Percentiles rank a stretch among this genome's conserved stretches.
phyloP scores from a whole-genome alignment of 163 green algal genomes.

The Volvox carteri region DNA sequence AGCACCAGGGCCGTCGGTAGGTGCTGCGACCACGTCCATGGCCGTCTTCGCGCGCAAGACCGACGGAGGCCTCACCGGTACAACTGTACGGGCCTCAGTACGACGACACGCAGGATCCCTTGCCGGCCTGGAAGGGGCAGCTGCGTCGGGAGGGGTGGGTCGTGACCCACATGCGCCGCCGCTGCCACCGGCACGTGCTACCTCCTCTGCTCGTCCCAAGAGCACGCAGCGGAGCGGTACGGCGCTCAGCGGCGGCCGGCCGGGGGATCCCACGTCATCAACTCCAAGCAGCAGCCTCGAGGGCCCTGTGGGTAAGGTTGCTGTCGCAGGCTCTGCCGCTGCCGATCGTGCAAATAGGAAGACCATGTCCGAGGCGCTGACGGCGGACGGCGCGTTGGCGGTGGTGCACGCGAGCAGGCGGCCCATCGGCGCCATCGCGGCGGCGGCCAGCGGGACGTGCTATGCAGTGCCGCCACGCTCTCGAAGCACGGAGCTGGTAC shows the following conservation, averaged over 20 bases:
- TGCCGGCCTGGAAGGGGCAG: not conserved
- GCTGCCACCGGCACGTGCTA: not conserved
- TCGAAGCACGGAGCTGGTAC: not conserved
- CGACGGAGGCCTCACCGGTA: not conserved
- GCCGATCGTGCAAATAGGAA: not conserved
- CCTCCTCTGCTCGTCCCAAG: not conserved
- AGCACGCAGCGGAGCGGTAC: not conserved
- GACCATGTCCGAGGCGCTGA: not conserved
- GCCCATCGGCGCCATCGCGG: not conserved
- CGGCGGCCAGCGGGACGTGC: not conserved
- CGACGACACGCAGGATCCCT: not conserved
- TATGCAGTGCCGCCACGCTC: not conserved
- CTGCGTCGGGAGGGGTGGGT: not conserved
- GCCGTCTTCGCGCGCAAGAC: not conserved
- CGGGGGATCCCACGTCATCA: not conserved
- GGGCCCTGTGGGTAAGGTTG: not conserved
- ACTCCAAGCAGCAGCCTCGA: not conserved
- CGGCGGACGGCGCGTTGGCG: conserved; percentile 15
- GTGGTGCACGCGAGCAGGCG: conserved; percentile 10
- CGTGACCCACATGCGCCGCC: not conserved
- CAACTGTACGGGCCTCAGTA: not conserved
- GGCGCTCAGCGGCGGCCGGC: not conserved
- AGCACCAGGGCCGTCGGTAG: no score
- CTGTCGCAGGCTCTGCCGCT: not conserved
- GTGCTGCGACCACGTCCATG: not conserved